Percentiles rank a stretch among this genome's conserved stretches.
Conservation (phyloP, 148 eudicot genomes). For the Mesembryanthemum crystallinum region DNA sequence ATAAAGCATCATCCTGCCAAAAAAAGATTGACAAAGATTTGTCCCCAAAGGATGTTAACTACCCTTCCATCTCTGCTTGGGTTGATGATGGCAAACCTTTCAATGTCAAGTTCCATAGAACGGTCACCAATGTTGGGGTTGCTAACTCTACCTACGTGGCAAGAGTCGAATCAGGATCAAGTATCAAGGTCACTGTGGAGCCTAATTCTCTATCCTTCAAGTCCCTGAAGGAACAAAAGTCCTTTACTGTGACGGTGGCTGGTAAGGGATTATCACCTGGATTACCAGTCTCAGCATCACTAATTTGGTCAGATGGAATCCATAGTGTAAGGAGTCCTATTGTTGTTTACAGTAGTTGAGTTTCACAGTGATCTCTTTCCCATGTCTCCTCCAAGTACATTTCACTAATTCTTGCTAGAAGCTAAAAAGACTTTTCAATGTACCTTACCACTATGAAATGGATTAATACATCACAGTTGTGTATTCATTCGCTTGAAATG, state of each 20-base stretch:
- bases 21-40: background rate
- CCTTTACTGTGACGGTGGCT: conserved; percentile 34
- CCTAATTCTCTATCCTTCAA: conserved; percentile 38
- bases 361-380: no score
- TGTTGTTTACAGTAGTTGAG: conserved; percentile 23
- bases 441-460: no score
- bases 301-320: conserved; percentile 54
- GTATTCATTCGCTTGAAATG: no score
- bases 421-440: no score
- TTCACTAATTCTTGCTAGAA: no score
- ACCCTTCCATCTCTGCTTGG: conserved; percentile 45
- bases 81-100: background rate
- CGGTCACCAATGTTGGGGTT: conserved; percentile 53
- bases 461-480: no score
- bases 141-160: conserved; percentile 46
- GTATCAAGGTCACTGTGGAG: conserved; percentile 25
- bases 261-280: background rate
- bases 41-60: conserved; percentile 42
- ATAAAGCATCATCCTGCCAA: conserved; percentile 17
- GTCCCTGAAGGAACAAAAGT: conserved; percentile 32
- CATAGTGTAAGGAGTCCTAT: conserved; percentile 56
- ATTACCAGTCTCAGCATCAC: conserved; percentile 13
- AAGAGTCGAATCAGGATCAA: background rate
- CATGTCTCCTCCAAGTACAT: no score
- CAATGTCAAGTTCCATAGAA: conserved; percentile 32